Conservation (phyloP, 192 early-diverging fungal genomes). For the Gaertneriomyces sp. region DNA sequence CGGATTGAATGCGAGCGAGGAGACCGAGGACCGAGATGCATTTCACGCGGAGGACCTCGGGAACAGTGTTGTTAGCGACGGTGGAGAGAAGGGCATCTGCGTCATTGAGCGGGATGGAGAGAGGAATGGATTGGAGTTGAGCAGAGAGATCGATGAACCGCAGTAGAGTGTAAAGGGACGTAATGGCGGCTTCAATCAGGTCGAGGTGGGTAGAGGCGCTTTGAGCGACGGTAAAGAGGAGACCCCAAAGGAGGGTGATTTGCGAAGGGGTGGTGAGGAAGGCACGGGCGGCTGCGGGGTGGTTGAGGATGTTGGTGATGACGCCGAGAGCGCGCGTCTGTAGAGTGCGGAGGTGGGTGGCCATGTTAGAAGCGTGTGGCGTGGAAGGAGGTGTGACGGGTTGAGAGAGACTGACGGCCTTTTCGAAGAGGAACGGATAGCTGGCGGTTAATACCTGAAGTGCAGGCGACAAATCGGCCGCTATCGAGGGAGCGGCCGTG, state of each 20-base stretch:
- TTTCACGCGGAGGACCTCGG: not conserved
- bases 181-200: constrained; percentile 7
- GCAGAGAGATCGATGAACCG: not conserved
- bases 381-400: not conserved
- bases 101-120: no score
- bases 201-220: not conserved
- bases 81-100: no score
- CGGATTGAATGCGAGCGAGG: not conserved
- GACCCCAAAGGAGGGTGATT: constrained; percentile 2
- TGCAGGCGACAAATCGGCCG: not conserved
- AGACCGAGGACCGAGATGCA: not conserved
- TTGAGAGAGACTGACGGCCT: not conserved
- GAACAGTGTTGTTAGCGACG: no score
- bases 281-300: not conserved
- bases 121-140: no score
- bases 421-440: not conserved
- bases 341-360: constrained; percentile 9
- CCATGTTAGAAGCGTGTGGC: not conserved
- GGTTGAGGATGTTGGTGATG: constrained; percentile 9
- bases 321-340: constrained; percentile 11
- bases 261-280: not conserved
- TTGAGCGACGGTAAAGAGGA: constrained; percentile 10
- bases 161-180: not conserved
- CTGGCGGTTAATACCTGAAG: not conserved
- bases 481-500: not conserved